Evolutionary conservation across 208 protist species (phyloP), one percentile per base, ranked within the genome.

Genomic region (Balamuthia mandrillaris): DNA sequence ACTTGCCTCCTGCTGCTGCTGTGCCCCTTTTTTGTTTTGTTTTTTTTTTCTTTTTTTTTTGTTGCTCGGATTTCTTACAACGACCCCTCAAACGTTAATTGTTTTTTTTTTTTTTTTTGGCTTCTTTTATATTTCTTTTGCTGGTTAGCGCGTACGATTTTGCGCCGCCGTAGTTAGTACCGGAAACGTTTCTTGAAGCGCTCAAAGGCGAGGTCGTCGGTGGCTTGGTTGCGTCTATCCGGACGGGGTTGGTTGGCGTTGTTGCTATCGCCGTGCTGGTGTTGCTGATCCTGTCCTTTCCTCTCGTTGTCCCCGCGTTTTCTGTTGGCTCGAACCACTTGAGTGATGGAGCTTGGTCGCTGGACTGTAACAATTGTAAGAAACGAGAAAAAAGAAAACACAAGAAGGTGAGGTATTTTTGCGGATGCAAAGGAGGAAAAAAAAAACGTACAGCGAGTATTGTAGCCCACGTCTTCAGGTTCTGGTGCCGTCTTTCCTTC

Each of bases 151-250:
- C n/a, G n/a, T n/a, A n/a, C n/a, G n/a, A n/a, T n/a, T n/a, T n/a
- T n/a, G n/a, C n/a, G n/a, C n/a, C n/a, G n/a, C n/a, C n/a, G n/a
- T n/a, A n/a, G n/a, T 72, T 27, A 72, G 16, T 41, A 41, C n/a
- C 63, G 63, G 63, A 72, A 72, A 3, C 63, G 12, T 41, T 72
- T 72, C 63, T 72, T 72, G 63, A 72, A 72, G 27, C 63, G 63
- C 63, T 72, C 63, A 24, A 72, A 72, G 33, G 63, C 37, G 63
- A 72, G 41, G 63, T 72, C 63, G 33, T 72, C 63, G 12, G 63
- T 72, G 35, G 63, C 63, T 27, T 72, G 63, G 37, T 72, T 41
- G 27, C 56, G 63, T 27, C 63, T 45, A 27, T 27, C 52, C 6
- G 7, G 24, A 14, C 31, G 24, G 52, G 6, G 52, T 4, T 33